Evolutionary conservation across 768 basidiomycete species (phyloP), one percentile per base, ranked within the genome.

Genomic region (Tulasnella sp.): DNA sequence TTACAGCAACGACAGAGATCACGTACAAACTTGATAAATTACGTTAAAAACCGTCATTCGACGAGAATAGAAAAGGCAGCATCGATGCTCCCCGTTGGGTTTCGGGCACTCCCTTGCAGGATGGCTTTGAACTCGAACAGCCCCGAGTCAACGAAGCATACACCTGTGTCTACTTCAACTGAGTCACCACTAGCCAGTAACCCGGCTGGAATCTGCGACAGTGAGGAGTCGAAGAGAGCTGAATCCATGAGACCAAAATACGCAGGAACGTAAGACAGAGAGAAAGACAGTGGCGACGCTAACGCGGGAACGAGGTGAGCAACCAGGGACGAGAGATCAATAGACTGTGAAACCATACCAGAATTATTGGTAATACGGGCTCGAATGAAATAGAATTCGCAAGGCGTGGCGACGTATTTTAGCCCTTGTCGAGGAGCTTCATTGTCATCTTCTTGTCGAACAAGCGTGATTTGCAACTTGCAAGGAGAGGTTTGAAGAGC

Each of bases 111-210:
- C 80, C 88, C 88, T 6, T 86, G 87, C 0, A 84, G 83, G 28
- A 79, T 73, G n/a, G 72, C 79, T 4, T 80, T 80, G 41, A 91
- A 83, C 78, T 88, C 87, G 81, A 94, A 96, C 76, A 87, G 85
- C 12, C 95, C 95, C 72, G 87, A 87, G 18, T 93, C 89, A 28
- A 96, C 89, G 85, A 97, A 95, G 83, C 92, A 93, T 18, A 96
- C 81, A 1, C 91, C 89, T 0, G 90, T 86, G 72, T 91, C 89
- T 6, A 92, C 83, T 48, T 89, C 87, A 46, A 86, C 86, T 20
- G 89, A 88, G 81, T 90, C 89, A 1, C 91, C 92, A 31, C 85
- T 85, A 69, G 88, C 88, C 75, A 97, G 84, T n/a, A 87, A 87
- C 3, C 94, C 94, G 4, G 96, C 81, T 2, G 91, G 88, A 37